A percentile compares a stretch with the other conserved stretches of the same genome.
These are phyloP conservation scores for Hypoxylon sp. DNA, from an alignment of 2,329 filamentous ascomycete genomes.

Conservation along the genomic window DNA sequence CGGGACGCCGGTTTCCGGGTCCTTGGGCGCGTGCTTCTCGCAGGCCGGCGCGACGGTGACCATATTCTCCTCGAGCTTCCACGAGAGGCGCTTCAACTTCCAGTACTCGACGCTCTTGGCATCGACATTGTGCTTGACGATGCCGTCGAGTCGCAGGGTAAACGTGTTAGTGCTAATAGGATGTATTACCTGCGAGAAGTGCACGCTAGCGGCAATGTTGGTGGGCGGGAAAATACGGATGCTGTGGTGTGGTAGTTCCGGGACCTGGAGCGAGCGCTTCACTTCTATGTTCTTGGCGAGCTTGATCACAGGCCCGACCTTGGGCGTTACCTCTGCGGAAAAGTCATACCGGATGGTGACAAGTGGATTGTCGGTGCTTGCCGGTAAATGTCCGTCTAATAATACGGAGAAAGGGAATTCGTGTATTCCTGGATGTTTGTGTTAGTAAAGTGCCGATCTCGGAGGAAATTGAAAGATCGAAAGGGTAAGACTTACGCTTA, in stretches of 20 bases:
- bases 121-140: conserved; percentile 78
- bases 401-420: conserved; percentile 91
- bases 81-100: conserved; percentile 91
- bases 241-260: conserved; percentile 86
- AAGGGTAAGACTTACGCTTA: conserved; percentile 60
- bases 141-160: conserved; percentile 86
- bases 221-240: conserved; percentile 97
- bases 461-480: conserved; percentile 8
- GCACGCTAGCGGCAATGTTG: conserved; percentile 88
- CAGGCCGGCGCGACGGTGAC: conserved; percentile 86
- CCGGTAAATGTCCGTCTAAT: conserved; percentile 87
- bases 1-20: conserved; percentile 59
- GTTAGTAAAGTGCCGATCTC: conserved; percentile 43
- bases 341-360: conserved; percentile 85
- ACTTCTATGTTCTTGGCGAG: conserved; percentile 79
- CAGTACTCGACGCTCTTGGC: conserved; percentile 83
- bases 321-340: conserved; percentile 74
- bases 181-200: conserved; percentile 86
- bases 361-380: conserved; percentile 81
- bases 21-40: conserved; percentile 76
- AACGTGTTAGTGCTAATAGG: conserved; percentile 87
- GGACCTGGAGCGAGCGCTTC: conserved; percentile 80
- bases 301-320: conserved; percentile 70
- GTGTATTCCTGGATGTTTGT: conserved; percentile 70
- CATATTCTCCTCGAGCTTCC: conserved; percentile 91